Evolutionary conservation across 2,329 filamentous ascomycete species (phyloP), one percentile per base, ranked within the genome.

Genomic region (Botrytis deweyae): DNA sequence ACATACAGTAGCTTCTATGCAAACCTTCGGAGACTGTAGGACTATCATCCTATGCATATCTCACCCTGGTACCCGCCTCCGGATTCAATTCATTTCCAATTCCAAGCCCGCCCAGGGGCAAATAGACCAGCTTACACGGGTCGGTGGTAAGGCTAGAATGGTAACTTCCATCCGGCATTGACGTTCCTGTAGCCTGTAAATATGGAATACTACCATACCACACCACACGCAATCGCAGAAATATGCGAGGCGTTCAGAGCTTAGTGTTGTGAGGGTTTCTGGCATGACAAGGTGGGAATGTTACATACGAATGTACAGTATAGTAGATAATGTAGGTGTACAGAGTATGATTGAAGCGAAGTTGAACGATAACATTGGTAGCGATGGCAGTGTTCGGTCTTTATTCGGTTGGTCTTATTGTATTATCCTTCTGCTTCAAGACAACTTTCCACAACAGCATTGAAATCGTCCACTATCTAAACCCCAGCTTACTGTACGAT

Each of bases 1-100:
- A 67, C 66, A 58, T 40, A 20, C 66, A 58, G 49, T 68, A 68
- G 66, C 66, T n/a, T n/a, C 18, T 42, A 58, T 68, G 66, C 49
- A n/a, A 68, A 52, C 36, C 42, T 68, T 58, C 36, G 49, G 25
- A 58, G 36, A 14, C 65, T 58, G 65, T 55, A 22, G 55, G 46
- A 55, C 29, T 68, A n/a, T 33, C 49, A 42, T 42, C 25, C 25
- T 29, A 29, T 68, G 25, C 46, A 20, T 38, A 40, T 55, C 14
- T 49, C 65, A 42, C 18, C 49, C 18, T 42, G 16, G 38, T 29
- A 55, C 36, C 66, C 42, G 29, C 42, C 29, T 65, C 40, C 42
- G n/a, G 29, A 65, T 65, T 46, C 29, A 18, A 33, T 33, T 20
- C 62, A 46, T 22, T 46, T 46, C 29, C 25, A 12, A 36, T 49